Evolutionary conservation across 2,329 filamentous ascomycete species (phyloP), one percentile per base, ranked within the genome.

Genomic region (Coniochaeta ligniaria): DNA sequence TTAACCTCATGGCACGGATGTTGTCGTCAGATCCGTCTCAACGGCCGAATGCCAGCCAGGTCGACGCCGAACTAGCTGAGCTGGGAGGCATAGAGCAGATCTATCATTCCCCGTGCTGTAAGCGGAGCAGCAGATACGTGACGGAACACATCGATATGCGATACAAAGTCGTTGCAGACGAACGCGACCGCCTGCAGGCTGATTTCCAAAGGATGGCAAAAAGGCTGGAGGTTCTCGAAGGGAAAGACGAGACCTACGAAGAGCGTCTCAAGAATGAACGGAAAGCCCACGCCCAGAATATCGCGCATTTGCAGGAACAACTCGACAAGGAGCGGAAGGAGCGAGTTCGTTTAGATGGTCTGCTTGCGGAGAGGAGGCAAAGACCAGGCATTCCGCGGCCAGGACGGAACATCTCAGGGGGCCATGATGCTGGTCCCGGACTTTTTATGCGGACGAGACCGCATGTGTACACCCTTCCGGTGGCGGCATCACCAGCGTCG

Each of bases 1-100:
- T 78, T 12, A 68, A 68, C 16, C 65, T 81, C 16, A 73, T 73
- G 2, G 63, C 69, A 17, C 67, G 66, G 31, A 76, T 79, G 75
- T 63, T 75, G 0, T 68, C 71, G 0, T 47, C 66, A 0, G 69
- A 70, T 8, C 73, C 75, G 0, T 66, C 66, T 8, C 64, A 63
- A 17, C 72, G 77, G 3, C 69, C 71, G 0, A 63, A 70, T 0
- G 75, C 74, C 4, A 69, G 72, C 28, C 71, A 74, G 50, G 70
- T 76, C 17, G 74, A 77, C 56, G 69, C 72, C 5, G 76, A 76
- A 57, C 68, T 81, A 3, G 75, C 74, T 1, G 75, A 75, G 64
- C 70, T 81, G 0, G 79, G 79, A 4, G 78, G 78, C 6, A 70
- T 80, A 26, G 75, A 78, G 43, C 78, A 81, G 59, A 73, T 78